These are phyloP conservation scores for Toxicodendron radicans DNA, from an alignment of 345 rosid genomes.

Conservation along the genomic window DNA sequence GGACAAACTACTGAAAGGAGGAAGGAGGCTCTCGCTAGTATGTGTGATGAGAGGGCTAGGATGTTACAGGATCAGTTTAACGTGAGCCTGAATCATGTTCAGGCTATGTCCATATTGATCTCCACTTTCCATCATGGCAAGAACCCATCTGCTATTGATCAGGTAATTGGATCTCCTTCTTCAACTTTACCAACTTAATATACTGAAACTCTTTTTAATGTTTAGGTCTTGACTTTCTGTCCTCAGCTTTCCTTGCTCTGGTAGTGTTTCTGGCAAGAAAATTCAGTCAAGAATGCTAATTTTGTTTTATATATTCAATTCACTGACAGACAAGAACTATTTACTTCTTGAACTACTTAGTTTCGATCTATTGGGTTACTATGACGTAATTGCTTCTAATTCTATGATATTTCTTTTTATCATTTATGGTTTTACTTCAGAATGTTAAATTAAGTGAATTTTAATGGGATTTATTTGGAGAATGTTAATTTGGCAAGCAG, in stretches of 20 bases:
- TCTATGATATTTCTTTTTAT: neutral
- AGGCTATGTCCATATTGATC: slow-evolving; percentile 95
- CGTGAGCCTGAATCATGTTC: slow-evolving; percentile 97
- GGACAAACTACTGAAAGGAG: slow-evolving; percentile 76
- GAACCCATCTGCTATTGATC: slow-evolving; percentile 91
- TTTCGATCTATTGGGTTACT: slow-evolving; percentile 15
- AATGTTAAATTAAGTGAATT: slow-evolving; percentile 7
- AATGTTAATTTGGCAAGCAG: slow-evolving; percentile 8
- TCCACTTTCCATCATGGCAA: slow-evolving; percentile 92
- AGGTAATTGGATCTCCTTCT: slow-evolving; percentile 50
- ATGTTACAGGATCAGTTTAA: slow-evolving; percentile 98
- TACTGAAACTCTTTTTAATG: slow-evolving; percentile 1
- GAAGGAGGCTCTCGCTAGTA: slow-evolving; percentile 72
- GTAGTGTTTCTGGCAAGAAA: neutral
- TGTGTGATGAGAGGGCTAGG: slow-evolving; percentile 98
- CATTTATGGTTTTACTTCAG: slow-evolving; percentile 6
- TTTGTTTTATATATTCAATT: slow-evolving; percentile 11
- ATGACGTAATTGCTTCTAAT: slow-evolving; percentile 1
- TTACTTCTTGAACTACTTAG: neutral
- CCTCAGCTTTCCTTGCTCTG: slow-evolving; percentile 7
- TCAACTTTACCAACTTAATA: neutral
- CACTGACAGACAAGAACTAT: slow-evolving; percentile 2
- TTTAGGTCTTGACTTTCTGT: slow-evolving; percentile 8
- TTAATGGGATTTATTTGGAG: neutral
- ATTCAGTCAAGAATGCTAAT: slow-evolving; percentile 7